Evolutionary conservation across 192 early-diverging fungal species (phyloP).

Genomic region (Rhizophagus clarus): DNA sequence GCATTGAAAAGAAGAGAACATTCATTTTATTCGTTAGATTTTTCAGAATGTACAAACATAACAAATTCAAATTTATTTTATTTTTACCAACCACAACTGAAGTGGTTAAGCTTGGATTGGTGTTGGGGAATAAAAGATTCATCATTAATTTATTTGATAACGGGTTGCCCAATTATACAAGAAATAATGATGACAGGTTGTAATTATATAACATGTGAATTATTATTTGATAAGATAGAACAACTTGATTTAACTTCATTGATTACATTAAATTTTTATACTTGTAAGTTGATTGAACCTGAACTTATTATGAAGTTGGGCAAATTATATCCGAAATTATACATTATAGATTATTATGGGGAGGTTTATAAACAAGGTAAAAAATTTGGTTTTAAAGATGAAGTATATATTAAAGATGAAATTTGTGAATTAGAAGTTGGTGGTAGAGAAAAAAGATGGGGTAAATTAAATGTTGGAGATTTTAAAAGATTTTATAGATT

Average conservation of each 20-base stretch:
- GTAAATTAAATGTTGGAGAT: slow-evolving; percentile 16
- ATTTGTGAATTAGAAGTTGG: background rate
- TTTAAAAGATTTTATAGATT: slow-evolving; percentile 2
- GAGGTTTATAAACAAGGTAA: slow-evolving; percentile 27
- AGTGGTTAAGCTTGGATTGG: slow-evolving; percentile 17
- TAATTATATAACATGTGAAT: slow-evolving; percentile 24
- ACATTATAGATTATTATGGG: slow-evolving; percentile 28
- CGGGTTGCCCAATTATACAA: background rate
- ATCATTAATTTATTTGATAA: background rate
- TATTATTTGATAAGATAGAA: background rate
- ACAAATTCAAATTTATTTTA: background rate
- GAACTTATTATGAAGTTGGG: background rate
- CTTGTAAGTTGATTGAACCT: slow-evolving; percentile 16
- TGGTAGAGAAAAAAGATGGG: slow-evolving; percentile 19
- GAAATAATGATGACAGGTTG: slow-evolving; percentile 16
- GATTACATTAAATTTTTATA: background rate
- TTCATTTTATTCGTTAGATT: slow-evolving; percentile 13
- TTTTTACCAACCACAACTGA: background rate
- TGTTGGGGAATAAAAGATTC: slow-evolving; percentile 19
- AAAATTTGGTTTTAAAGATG: background rate
- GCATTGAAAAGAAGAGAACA: background rate
- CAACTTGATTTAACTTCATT: background rate
- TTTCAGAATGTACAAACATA: slow-evolving; percentile 21
- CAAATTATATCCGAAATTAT: background rate
- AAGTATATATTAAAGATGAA: slow-evolving; percentile 9